Percentiles rank a stretch among this genome's conserved stretches.
Conservation (phyloP, 768 basidiomycete genomes). For the Coprinopsis cinerea region DNA sequence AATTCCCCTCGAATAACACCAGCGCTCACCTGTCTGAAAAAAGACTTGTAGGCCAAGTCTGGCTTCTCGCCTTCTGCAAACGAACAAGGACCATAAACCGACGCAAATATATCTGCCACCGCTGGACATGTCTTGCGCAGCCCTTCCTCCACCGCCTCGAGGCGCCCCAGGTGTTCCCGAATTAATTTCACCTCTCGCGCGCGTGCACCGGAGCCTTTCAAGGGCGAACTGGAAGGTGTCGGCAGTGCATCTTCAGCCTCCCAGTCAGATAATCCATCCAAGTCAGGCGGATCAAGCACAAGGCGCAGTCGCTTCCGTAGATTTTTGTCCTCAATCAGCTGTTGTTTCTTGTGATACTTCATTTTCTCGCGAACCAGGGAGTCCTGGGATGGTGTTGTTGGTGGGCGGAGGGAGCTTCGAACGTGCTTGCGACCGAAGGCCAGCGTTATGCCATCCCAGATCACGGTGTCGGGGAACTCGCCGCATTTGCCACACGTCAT, state of each 20-base stretch:
- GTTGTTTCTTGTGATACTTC: conserved; percentile 3
- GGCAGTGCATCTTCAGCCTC: background rate
- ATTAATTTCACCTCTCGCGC: background rate
- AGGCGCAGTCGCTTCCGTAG: background rate
- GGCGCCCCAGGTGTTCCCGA: background rate
- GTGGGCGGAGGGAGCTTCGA: conserved; percentile 18
- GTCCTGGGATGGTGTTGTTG: conserved; percentile 12
- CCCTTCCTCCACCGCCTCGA: background rate
- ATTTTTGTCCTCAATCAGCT: conserved; percentile 6
- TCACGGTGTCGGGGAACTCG: conserved; percentile 21
- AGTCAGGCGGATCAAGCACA: background rate
- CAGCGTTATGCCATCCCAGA: conserved; percentile 30
- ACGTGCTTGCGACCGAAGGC: conserved; percentile 25
- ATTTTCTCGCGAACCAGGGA: conserved; percentile 6
- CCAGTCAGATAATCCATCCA: background rate
- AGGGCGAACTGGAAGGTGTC: background rate
- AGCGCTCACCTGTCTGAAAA: background rate
- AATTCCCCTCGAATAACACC: background rate
- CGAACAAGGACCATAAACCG: background rate
- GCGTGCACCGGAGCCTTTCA: background rate
- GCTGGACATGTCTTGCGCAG: background rate
- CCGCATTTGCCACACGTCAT: conserved; percentile 25
- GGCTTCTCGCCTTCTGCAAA: background rate
- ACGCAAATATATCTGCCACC: background rate
- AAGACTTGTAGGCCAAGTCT: background rate